Evolutionary conservation across 345 rosid genomes (phyloP).

Genomic region (Conringia planisiliqua): DNA sequence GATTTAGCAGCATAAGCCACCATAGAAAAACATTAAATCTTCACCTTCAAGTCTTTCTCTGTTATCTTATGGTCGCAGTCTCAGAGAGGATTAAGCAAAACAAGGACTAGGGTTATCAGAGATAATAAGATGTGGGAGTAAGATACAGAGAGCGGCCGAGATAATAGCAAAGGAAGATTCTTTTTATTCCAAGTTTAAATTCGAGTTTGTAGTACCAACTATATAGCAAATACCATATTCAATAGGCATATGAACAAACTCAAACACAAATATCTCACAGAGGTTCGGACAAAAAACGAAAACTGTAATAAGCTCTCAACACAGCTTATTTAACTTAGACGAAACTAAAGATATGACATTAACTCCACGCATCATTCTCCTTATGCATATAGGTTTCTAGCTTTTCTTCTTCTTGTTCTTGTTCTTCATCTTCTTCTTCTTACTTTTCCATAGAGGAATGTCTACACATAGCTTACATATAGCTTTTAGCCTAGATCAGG

Average conservation of each 20-base stretch:
- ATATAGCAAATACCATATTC: slow-evolving; percentile 9
- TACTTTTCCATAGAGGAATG: slow-evolving; percentile 11
- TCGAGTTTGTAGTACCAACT: neutral
- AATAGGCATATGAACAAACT: slow-evolving; percentile 23
- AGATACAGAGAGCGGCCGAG: neutral
- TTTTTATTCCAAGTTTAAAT: neutral
- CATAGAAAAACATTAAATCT: neutral
- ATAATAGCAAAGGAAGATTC: neutral
- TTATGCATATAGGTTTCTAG: slow-evolving; percentile 13
- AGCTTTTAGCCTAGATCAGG: slow-evolving; percentile 72
- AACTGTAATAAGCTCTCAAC: neutral
- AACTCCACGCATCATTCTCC: slow-evolving; percentile 6
- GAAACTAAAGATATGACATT: slow-evolving; percentile 11
- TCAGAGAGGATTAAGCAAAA: neutral
- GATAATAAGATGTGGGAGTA: neutral
- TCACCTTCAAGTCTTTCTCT: neutral
- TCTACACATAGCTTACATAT: neutral
- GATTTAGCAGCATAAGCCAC: neutral
- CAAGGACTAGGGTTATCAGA: neutral
- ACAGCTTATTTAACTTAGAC: slow-evolving; percentile 15
- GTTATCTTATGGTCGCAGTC: neutral
- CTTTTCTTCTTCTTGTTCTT: neutral
- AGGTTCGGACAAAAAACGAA: neutral
- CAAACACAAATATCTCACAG: slow-evolving; percentile 12
- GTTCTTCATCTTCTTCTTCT: neutral